Percentiles rank a stretch among this genome's conserved stretches.
Evolutionary conservation across 2,329 filamentous ascomycete genomes (phyloP).

Genomic region (Aspergillus caelatus): DNA sequence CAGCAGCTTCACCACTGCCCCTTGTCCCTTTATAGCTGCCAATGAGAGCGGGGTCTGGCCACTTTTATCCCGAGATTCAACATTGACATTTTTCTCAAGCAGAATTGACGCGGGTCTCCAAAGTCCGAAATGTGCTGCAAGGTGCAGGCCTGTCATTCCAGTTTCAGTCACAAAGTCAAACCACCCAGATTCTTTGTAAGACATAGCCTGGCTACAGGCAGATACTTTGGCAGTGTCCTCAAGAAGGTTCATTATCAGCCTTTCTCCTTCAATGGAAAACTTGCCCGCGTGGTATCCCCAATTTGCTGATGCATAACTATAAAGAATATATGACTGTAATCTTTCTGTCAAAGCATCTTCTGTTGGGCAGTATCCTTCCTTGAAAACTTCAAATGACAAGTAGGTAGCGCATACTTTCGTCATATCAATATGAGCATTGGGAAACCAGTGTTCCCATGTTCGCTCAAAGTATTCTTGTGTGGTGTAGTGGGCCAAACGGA

Average conservation of each 20-base stretch:
- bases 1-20: too few species aligned
- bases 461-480: conserved; percentile 35
- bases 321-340: conserved; percentile 11
- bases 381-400: conserved; percentile 24
- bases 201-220: too few species aligned
- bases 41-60: too few species aligned
- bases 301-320: conserved; percentile 16
- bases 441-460: conserved; percentile 15
- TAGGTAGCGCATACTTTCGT: conserved; percentile 24
- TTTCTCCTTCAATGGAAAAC: background rate
- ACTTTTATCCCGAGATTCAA: too few species aligned
- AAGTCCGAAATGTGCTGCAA: too few species aligned
- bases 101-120: too few species aligned
- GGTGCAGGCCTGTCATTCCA: too few species aligned
- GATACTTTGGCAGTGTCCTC: too few species aligned
- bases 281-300: conserved; percentile 19
- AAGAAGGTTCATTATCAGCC: background rate
- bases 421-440: conserved; percentile 19
- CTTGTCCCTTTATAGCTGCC: too few species aligned
- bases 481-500: conserved; percentile 39
- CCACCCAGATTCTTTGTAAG: too few species aligned
- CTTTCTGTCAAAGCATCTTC: background rate
- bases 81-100: too few species aligned
- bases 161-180: too few species aligned
- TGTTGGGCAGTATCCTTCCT: conserved; percentile 1